A percentile compares a stretch with the other conserved stretches of the same genome.
Conservation (phyloP, 805 yeast genomes). For the Spathaspora passalidarum region DNA sequence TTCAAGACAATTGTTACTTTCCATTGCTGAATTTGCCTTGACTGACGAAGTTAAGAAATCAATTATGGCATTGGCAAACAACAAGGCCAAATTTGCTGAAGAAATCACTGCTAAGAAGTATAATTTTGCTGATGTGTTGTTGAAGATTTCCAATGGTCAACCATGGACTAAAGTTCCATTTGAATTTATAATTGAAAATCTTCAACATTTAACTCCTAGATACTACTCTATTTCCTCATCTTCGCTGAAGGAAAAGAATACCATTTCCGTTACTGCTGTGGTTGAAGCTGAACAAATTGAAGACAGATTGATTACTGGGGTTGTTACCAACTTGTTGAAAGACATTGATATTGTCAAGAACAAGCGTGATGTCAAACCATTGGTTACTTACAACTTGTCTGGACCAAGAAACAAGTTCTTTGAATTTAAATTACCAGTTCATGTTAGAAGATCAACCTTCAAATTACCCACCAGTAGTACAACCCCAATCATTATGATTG, state of each 20-base stretch:
- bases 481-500: conserved; percentile 86
- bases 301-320: conserved; percentile 61
- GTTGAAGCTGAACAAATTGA: conserved; percentile 61
- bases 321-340: conserved; percentile 83
- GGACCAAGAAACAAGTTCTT: conserved; percentile 73
- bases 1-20: conserved; percentile 79
- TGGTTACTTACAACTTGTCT: conserved; percentile 63
- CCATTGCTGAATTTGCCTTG: conserved; percentile 83
- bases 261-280: conserved; percentile 84
- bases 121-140: conserved; percentile 75
- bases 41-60: conserved; percentile 49
- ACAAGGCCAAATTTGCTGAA: conserved; percentile 65
- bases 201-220: conserved; percentile 86
- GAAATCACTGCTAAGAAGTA: conserved; percentile 59
- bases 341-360: conserved; percentile 64
- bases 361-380: conserved; percentile 39
- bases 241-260: conserved; percentile 68
- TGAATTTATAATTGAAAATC: conserved; percentile 75
- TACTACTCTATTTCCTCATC: conserved; percentile 96
- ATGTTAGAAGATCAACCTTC: conserved; percentile 91
- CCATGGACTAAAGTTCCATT: conserved; percentile 83
- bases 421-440: conserved; percentile 75
- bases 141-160: conserved; percentile 54
- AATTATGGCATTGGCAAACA: conserved; percentile 55
- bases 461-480: conserved; percentile 84